These are phyloP conservation scores for Cyanidium caldarium DNA, from an alignment of 23 red algal genomes.

Conservation along the genomic window DNA sequence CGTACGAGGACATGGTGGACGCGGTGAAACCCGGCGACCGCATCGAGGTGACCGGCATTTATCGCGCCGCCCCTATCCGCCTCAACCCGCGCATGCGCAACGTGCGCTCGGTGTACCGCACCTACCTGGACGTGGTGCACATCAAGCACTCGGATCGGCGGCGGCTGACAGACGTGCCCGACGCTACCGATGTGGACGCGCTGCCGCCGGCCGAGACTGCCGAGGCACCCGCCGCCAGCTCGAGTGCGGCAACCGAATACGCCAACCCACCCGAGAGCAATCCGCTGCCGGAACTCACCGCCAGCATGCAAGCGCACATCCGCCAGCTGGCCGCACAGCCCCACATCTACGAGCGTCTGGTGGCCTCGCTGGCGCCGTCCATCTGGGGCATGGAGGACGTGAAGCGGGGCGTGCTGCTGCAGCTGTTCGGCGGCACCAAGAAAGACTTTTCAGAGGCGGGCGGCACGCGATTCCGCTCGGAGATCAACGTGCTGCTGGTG, in stretches of 20 bases:
- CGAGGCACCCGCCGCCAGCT: neutral
- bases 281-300: neutral
- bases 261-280: no score
- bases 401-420: constrained; percentile 89
- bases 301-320: neutral
- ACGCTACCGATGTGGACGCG: neutral
- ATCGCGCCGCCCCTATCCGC: constrained; percentile 47
- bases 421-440: constrained; percentile 73
- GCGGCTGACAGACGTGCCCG: constrained; percentile 2
- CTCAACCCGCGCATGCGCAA: constrained; percentile 61
- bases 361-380: constrained; percentile 63
- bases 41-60: constrained; percentile 83
- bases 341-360: constrained; percentile 50
- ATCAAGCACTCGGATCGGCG: constrained; percentile 15
- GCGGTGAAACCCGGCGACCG: constrained; percentile 85
- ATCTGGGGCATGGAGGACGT: constrained; percentile 87
- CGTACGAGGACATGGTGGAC: constrained; percentile 88
- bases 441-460: constrained; percentile 55
- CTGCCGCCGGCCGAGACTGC: neutral
- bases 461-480: constrained; percentile 55
- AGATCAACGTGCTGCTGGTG: constrained; percentile 84
- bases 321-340: constrained; percentile 31
- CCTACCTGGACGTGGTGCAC: constrained; percentile 93
- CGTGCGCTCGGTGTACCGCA: constrained; percentile 66
- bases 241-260: no score